Conservation (phyloP, 2,329 filamentous ascomycete genomes). For the Polytolypa hystricis region DNA sequence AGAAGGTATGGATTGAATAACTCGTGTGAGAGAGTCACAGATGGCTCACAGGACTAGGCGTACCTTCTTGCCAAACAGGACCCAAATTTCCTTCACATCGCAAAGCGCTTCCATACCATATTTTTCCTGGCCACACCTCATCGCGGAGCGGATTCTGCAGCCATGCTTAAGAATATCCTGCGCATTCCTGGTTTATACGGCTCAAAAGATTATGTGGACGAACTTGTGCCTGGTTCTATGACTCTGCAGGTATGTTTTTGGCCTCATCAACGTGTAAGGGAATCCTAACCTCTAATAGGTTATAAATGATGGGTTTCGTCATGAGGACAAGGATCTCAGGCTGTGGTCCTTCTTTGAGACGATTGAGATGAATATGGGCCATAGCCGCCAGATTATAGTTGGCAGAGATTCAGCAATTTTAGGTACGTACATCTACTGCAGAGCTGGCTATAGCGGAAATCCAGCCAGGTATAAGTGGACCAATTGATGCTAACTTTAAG, state of each 20-base stretch:
- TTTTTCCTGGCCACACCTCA: constrained; percentile 34
- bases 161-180: constrained; percentile 17
- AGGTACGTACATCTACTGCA: constrained; percentile 9
- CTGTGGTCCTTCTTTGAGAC: constrained; percentile 28
- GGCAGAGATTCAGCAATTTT: constrained; percentile 22
- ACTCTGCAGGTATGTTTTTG: background rate
- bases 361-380: constrained; percentile 14
- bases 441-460: background rate
- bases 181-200: constrained; percentile 10
- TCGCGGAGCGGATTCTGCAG: constrained; percentile 18
- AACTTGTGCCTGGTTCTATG: background rate
- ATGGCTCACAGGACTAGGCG: constrained; percentile 15
- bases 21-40: background rate
- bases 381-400: constrained; percentile 27
- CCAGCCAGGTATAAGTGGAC: too few relatives aligned
- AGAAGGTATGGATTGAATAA: constrained; percentile 9
- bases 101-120: constrained; percentile 18
- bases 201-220: constrained; percentile 14
- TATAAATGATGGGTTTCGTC: constrained; percentile 28
- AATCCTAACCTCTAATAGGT: constrained; percentile 15
- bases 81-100: constrained; percentile 14
- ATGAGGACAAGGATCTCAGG: constrained; percentile 12
- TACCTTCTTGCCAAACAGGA: constrained; percentile 18
- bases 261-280: constrained; percentile 20
- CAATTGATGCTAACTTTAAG: background rate